Evolutionary conservation across 2,329 filamentous ascomycete species (phyloP).

Genomic region (Fusarium sp.): DNA sequence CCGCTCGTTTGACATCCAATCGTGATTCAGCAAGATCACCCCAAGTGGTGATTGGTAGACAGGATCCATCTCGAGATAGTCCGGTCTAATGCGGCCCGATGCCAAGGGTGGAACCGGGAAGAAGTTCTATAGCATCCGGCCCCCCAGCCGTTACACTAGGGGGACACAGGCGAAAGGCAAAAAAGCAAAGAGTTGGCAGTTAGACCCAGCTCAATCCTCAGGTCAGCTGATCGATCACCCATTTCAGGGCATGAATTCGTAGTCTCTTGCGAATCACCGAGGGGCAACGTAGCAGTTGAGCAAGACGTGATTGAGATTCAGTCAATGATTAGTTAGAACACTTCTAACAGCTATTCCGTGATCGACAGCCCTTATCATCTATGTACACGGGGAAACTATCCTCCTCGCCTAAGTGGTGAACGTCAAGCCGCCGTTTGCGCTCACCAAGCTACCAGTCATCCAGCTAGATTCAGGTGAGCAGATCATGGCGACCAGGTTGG

Average conservation of each 20-base stretch:
- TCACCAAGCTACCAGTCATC: conserved; percentile 74
- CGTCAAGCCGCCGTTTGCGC: conserved; percentile 66
- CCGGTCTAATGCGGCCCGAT: background rate
- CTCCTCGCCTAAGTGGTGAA: conserved; percentile 10
- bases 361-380: background rate
- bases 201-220: background rate
- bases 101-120: background rate
- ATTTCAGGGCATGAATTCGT: background rate
- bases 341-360: background rate
- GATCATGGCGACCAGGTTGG: conserved; percentile 75
- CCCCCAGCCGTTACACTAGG: too few species aligned
- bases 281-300: background rate
- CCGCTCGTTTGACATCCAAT: background rate
- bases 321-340: background rate
- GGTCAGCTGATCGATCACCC: background rate
- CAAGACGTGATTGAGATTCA: background rate
- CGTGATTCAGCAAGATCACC: background rate
- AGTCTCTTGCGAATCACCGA: background rate
- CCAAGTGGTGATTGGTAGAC: background rate
- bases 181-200: background rate
- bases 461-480: conserved; percentile 71
- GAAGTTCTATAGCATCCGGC: background rate
- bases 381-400: background rate
- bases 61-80: background rate
- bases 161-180: background rate